Base-by-base conservation (phyloP, 257 asterid species). In the Jasminum sambac region DNA sequence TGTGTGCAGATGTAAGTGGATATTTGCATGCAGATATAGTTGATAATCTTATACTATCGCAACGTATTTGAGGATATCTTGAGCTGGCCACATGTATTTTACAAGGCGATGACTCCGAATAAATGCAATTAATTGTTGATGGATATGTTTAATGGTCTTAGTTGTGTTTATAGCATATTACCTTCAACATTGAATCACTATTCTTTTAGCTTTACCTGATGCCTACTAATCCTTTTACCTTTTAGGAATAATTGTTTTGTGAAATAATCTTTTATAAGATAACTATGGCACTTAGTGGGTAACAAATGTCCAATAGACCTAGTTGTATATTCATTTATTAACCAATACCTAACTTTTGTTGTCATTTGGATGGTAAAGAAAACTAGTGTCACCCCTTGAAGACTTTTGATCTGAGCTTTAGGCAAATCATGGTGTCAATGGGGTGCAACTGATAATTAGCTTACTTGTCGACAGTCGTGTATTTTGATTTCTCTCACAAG, bases 201-300 rank as follows among this genome's bases (percentile, higher is more conserved):
- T 34, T 16, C 24, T 25, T 41, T 64, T 64, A 43, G 64, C 21
- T 73, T 37, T n/a, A 69, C 37, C 39, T 21, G 76, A 69, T 36
- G 63, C 41, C 57, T 23, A 19, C 23, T 64, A 12, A 48, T 44
- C 13, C 21, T 11, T 74, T 38, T 46, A 66, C 66, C 23, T 44
- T 40, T 66, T 67, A 39, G 36, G 44, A 61, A 38, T 5, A 24
- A 24, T 12, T 10, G 21, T 59, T 60, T 48, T 2, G 21, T 9
- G 43, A 44, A 44, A 67, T 42, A 63, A 66, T 4, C 40, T 63
- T 59, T 58, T 8, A 39, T 39, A 69, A 59, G 66, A 39, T 62
- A 30, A 62, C 3, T 60, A 11, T 34, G 39, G 43, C 26, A 46
- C 37, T 39, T 69, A 11, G 24, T 63, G 55, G 42, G 68, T 11